Base-by-base conservation (phyloP, 106 monocot genomes). In the Iris macrosiphon region DNA sequence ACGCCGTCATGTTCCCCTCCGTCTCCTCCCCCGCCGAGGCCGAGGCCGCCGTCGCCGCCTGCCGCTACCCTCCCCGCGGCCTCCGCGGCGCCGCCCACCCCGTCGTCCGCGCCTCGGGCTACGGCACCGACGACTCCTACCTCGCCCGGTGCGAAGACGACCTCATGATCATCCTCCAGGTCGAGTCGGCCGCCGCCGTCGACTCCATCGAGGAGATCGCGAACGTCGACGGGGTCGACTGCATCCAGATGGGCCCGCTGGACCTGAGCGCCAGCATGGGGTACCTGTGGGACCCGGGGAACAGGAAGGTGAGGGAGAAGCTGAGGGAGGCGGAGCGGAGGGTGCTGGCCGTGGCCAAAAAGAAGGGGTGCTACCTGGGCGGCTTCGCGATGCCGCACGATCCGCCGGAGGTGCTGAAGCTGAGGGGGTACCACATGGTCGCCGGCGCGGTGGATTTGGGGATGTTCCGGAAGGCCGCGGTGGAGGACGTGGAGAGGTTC, bases 381-480 rank as follows among this genome's bases (percentile, higher is more conserved):
- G 88, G 93, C 4, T 93, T 88, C 24, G 80, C 88, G 20, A 84
- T 93, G 93, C 83, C 79, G 30, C 68, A 88, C 45, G 93, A 93
- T 35, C 55, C 61, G 28, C 80, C 88, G 29, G 80, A 67, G 63
- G 76, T 74, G 41, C 43, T 88, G 49, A 93, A 81, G 80, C 42
- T 49, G 81, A 75, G 93, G 57, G 93, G 93, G 31, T 93, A 88
- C 42, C 83, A 88, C 34, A 81, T 94, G 88, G 88, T 94, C 32
- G 35, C 88, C 0, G 88, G 93, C 15, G 84, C 78, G 0, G 81
- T 79, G 45, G 93, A 94, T 54, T 3, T 94, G 44, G 88, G 61
- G 2, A 71, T 94, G 60, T 94, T 94, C 56, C 59, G 81, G 53
- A 42, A 71, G 53, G 88, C 88, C 7, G 84, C 84, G 6, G 80